phyloP scores from a whole-genome alignment of 495 filamentous ascomycete genomes.

The Penicillium egyptiacum region DNA sequence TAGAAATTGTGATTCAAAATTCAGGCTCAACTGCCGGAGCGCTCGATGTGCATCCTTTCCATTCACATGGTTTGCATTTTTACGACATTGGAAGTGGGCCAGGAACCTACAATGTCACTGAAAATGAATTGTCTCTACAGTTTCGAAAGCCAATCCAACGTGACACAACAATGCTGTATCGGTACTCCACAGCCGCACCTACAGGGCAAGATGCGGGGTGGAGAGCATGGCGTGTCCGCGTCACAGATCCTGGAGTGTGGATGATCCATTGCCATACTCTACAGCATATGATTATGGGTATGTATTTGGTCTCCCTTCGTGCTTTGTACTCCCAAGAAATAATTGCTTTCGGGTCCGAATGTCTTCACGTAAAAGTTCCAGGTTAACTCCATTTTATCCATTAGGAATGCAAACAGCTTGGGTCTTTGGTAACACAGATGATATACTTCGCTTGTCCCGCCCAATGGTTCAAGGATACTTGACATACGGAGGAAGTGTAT shows the following conservation, averaged over 20 bases:
- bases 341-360: too few species aligned
- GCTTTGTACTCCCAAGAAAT: too few species aligned
- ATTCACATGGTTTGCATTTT: slow-evolving; percentile 57
- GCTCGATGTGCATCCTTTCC: slow-evolving; percentile 61
- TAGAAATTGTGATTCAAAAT: slow-evolving; percentile 62
- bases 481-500: too few species aligned
- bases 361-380: too few species aligned
- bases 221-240: slow-evolving; percentile 57
- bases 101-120: slow-evolving; percentile 53
- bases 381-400: too few species aligned
- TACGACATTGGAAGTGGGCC: slow-evolving; percentile 60
- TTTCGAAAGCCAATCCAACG: slow-evolving; percentile 45
- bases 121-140: slow-evolving; percentile 51
- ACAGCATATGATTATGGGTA: slow-evolving; percentile 56
- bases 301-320: slow-evolving; percentile 32
- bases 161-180: slow-evolving; percentile 57
- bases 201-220: slow-evolving; percentile 46
- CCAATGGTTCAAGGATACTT: too few species aligned
- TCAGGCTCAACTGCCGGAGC: slow-evolving; percentile 42
- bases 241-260: slow-evolving; percentile 57
- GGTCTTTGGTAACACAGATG: too few species aligned
- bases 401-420: too few species aligned
- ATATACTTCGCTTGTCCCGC: too few species aligned
- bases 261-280: slow-evolving; percentile 64
- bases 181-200: slow-evolving; percentile 29